Evolutionary conservation across 306 rosid species (phyloP).

Genomic region (Fragaria ananassa): DNA sequence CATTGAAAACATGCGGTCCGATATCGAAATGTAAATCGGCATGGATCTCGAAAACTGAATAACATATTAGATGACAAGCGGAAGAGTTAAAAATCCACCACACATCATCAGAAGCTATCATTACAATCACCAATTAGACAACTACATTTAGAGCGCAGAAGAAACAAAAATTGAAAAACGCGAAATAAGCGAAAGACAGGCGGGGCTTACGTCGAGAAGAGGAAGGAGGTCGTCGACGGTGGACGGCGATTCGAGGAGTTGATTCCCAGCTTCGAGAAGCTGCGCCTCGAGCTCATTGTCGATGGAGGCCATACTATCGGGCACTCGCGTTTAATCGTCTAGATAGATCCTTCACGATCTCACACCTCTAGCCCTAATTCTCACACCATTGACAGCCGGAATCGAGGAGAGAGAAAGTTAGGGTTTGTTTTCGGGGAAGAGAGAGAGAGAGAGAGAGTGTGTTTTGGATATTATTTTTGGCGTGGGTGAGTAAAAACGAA

Average conservation of each 20-base stretch:
- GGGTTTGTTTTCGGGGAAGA: slow-evolving; percentile 45
- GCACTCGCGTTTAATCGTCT: slow-evolving; percentile 6
- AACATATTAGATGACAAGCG: background rate
- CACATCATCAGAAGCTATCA: slow-evolving; percentile 8
- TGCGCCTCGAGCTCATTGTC: slow-evolving; percentile 55
- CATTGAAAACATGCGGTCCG: slow-evolving; percentile 11
- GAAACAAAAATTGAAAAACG: background rate
- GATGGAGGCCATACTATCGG: slow-evolving; percentile 48
- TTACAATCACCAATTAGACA: background rate
- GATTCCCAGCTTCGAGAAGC: slow-evolving; percentile 66
- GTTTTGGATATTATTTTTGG: slow-evolving; percentile 25
- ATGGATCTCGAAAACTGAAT: slow-evolving; percentile 13
- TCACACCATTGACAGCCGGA: slow-evolving; percentile 48
- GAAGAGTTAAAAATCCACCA: background rate
- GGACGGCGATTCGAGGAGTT: slow-evolving; percentile 68
- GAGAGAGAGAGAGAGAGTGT: background rate
- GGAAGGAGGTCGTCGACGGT: slow-evolving; percentile 66
- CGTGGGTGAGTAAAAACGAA: background rate
- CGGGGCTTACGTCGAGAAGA: slow-evolving; percentile 60
- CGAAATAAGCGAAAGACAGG: background rate
- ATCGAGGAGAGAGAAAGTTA: slow-evolving; percentile 34
- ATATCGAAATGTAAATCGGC: background rate
- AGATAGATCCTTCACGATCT: slow-evolving; percentile 47
- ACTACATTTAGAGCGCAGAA: slow-evolving; percentile 4
- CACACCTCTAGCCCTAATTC: slow-evolving; percentile 24